phyloP scores from a whole-genome alignment of 2,329 filamentous ascomycete species.

The Epichloe aotearoae region DNA sequence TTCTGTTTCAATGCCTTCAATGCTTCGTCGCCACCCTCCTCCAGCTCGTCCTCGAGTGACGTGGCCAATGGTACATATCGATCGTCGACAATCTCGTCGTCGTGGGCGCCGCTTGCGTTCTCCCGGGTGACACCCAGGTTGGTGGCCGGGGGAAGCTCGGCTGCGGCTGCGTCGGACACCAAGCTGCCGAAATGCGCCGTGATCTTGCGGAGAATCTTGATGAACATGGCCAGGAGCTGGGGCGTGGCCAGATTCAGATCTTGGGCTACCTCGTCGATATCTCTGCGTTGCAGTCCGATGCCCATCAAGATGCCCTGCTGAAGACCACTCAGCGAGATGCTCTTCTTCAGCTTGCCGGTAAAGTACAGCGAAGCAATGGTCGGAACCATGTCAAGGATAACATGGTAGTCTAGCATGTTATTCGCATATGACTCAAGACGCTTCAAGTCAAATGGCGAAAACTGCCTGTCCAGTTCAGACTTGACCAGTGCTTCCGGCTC shows the following conservation, averaged over 20 bases:
- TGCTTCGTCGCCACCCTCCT: conserved; percentile 69
- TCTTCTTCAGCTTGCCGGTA: conserved; percentile 53
- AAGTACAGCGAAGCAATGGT: conserved; percentile 76
- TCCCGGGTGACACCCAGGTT: conserved; percentile 44
- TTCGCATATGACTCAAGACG: conserved; percentile 90
- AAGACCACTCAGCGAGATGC: conserved; percentile 62
- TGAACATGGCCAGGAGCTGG: conserved; percentile 90
- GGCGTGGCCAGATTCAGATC: conserved; percentile 62
- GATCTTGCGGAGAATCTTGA: conserved; percentile 87
- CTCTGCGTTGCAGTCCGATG: conserved; percentile 81
- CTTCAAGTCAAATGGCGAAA: conserved; percentile 91
- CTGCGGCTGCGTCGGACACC: conserved; percentile 59
- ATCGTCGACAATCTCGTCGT: conserved; percentile 52
- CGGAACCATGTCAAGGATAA: conserved; percentile 86
- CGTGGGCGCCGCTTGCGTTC: conserved; percentile 50
- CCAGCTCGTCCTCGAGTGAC: conserved; percentile 67
- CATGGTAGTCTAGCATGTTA: conserved; percentile 95
- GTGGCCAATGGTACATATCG: conserved; percentile 59
- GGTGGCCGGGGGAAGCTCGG: conserved; percentile 47
- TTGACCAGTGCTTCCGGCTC: conserved; percentile 50
- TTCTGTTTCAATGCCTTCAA: conserved; percentile 59
- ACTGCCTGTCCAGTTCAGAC: conserved; percentile 57
- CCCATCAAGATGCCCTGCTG: conserved; percentile 83
- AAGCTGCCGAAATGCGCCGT: conserved; percentile 64
- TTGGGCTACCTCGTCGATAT: conserved; percentile 64